Percentiles rank a stretch among this genome's conserved stretches.
Evolutionary conservation across 805 yeast genomes (phyloP).

Genomic region (Wickerhamomyces subpelliculosus): DNA sequence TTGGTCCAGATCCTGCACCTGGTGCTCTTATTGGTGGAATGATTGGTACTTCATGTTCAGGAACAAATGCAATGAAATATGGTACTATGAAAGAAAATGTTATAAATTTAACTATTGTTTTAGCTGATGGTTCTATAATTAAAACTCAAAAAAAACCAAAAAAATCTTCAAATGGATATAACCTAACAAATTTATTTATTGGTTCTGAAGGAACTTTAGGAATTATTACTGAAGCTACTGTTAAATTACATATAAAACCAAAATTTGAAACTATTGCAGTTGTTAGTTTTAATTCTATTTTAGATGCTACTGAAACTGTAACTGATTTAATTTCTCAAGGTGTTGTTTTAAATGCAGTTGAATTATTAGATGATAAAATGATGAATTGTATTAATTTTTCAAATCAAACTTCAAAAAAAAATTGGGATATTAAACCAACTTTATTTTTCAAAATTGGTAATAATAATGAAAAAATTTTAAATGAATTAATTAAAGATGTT

Average conservation of each 20-base stretch:
- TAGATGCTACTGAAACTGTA: conserved; percentile 67
- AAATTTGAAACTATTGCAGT: conserved; percentile 58
- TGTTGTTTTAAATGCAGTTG: conserved; percentile 63
- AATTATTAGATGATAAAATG: conserved; percentile 63
- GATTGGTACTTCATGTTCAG: conserved; percentile 72
- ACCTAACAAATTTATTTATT: conserved; percentile 62
- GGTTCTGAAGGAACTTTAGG: conserved; percentile 82
- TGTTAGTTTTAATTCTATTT: conserved; percentile 58
- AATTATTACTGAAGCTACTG: conserved; percentile 67
- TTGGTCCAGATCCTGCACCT: conserved; percentile 77
- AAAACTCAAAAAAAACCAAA: conserved; percentile 70
- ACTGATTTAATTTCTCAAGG: conserved; percentile 55
- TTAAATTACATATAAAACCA: conserved; percentile 62
- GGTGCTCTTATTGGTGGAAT: conserved; percentile 77
- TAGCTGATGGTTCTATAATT: conserved; percentile 72
- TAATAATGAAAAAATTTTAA: conserved; percentile 29
- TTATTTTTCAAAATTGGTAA: conserved; percentile 60
- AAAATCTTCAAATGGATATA: conserved; percentile 74
- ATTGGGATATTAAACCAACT: conserved; percentile 54
- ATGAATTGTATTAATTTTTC: conserved; percentile 57
- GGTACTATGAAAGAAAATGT: conserved; percentile 78
- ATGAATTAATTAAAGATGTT: conserved; percentile 40
- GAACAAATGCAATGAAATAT: conserved; percentile 68
- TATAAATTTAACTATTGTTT: conserved; percentile 59
- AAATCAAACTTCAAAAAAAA: conserved; percentile 43